Conservation (phyloP, 371 early-diverging fungal genomes). For the Vavraia culicis region DNA sequence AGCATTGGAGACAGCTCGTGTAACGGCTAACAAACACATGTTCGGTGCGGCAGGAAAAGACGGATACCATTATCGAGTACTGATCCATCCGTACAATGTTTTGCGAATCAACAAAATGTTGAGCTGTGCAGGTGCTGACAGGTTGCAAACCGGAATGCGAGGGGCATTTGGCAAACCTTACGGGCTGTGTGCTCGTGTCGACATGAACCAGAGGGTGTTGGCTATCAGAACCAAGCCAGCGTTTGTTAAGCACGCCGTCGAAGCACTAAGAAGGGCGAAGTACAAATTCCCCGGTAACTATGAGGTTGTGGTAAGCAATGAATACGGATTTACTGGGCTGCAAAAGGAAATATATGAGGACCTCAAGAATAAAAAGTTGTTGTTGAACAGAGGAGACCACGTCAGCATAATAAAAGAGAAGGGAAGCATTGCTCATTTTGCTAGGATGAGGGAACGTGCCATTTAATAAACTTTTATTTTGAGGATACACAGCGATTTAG, state of each 20-base stretch:
- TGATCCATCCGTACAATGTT: slow-evolving; percentile 97
- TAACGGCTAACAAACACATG: slow-evolving; percentile 98
- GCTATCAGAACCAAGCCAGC: slow-evolving; percentile 74
- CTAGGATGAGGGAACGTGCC: slow-evolving; percentile 24
- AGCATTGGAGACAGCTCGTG: slow-evolving; percentile 97
- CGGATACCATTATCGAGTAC: slow-evolving; percentile 94
- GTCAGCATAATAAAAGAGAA: slow-evolving; percentile 40
- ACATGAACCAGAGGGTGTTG: slow-evolving; percentile 90
- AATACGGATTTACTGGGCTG: slow-evolving; percentile 98
- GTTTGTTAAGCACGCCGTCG: slow-evolving; percentile 74
- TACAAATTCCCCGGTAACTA: slow-evolving; percentile 99
- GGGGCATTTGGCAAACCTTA: slow-evolving; percentile 98
- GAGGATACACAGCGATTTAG: background rate
- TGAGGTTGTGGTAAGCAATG: slow-evolving; percentile 87
- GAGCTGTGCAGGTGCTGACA: slow-evolving; percentile 99
- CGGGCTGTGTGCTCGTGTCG: slow-evolving; percentile 90
- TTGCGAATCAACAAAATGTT: slow-evolving; percentile 99
- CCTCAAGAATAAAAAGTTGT: slow-evolving; percentile 44
- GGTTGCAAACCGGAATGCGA: slow-evolving; percentile 99
- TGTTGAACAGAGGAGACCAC: slow-evolving; percentile 29
- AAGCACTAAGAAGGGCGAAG: slow-evolving; percentile 90
- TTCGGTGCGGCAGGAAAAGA: slow-evolving; percentile 91
- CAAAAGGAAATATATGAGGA: slow-evolving; percentile 61
- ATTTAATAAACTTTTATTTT: slow-evolving; percentile 23
- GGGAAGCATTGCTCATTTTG: slow-evolving; percentile 35